Evolutionary conservation across 345 rosid species (phyloP), one percentile per base, ranked within the genome.

Genomic region (Trapa bicornis): DNA sequence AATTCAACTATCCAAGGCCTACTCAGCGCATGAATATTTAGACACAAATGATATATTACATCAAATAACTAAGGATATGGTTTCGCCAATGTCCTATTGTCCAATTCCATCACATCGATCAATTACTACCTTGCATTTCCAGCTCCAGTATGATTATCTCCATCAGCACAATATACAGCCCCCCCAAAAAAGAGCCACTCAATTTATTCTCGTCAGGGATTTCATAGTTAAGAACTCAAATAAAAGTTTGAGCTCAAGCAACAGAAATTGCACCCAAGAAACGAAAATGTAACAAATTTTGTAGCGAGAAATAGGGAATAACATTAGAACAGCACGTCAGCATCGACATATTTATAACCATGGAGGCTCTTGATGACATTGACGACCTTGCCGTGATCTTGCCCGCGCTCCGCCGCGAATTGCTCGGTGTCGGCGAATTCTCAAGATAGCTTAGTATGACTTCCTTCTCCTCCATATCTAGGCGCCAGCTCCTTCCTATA

Each of bases 291-390:
- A 16, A 29, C 29, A 15, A 10, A 17, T 2, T 36, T 7, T 36
- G 29, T 48, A 64, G 64, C 11, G 15, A 32, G 56, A 35, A 63
- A 13, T 0, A 7, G n/a, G 13, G 48, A 13, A 39, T 6, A n/a
- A 65, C 37, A 35, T 6, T 29, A 66, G 67, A 8, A 29, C 45
- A 17, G 72, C 43, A 84, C 97, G 89, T 83, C 73, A 39, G 86
- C 85, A 13, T 80, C 90, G 66, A 92, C 73, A 83, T 83, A 92
- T 38, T 80, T 72, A 77, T 87, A 92, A 62, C 94, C 96, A 65
- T 77, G 82, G 68, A 93, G 90, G 76, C 97, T 90, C 83, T 88
- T 90, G 76, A 90, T 71, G 74, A 80, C 86, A 70, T 90, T 90
- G 74, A 83, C 85, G 35, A 87, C 79, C 10, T 85, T 93, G 67